Evolutionary conservation across 139 green algal species (phyloP), one percentile per base, ranked within the genome.

Genomic region (Chlorella sp.): DNA sequence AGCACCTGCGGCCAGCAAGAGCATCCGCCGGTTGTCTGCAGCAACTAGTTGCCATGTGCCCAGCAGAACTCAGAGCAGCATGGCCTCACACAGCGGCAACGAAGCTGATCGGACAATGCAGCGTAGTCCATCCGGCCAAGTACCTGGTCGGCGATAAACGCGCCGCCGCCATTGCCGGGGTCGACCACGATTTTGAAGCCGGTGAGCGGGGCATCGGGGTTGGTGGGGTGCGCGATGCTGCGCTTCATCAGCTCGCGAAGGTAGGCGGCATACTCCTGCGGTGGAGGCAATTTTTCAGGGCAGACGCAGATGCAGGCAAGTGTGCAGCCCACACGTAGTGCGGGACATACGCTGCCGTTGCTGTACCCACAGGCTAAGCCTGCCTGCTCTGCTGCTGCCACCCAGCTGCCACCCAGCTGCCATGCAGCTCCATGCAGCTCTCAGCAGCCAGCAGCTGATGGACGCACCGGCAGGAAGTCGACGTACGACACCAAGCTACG

Each of bases 121-220:
- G n/a, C n/a, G n/a, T n/a, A n/a, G n/a, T n/a, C n/a, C n/a, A 39
- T 6, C 5, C 65, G 39, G 23, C 3, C 89, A 67, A 98, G 86
- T 78, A 98, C 96, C 67, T 97, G 62, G 32, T 82, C 91, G 0
- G 95, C 96, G 51, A 98, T 96, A 89, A 97, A 99, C 32, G 94
- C 96, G 39, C 96, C 96, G 47, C 87, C 85, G 20, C 96, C 96
- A 85, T 98, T 98, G 74, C 96, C 91, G 12, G 91, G 75, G 81
- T 94, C 89, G 60, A 94, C 89, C 62, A 90, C 84, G 23, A 94
- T 86, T 44, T 94, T 92, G 73, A 96, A 90, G 39, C 91, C 93
- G 12, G 79, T 69, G 57, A 98, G 81, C 34, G 94, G 95, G 32
- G 85, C 75, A 26, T 96, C 91, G 34, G 84, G 88, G 68, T 92